Evolutionary conservation across 2,329 filamentous ascomycete species (phyloP).

Genomic region (Diaporthe aspalathi): DNA sequence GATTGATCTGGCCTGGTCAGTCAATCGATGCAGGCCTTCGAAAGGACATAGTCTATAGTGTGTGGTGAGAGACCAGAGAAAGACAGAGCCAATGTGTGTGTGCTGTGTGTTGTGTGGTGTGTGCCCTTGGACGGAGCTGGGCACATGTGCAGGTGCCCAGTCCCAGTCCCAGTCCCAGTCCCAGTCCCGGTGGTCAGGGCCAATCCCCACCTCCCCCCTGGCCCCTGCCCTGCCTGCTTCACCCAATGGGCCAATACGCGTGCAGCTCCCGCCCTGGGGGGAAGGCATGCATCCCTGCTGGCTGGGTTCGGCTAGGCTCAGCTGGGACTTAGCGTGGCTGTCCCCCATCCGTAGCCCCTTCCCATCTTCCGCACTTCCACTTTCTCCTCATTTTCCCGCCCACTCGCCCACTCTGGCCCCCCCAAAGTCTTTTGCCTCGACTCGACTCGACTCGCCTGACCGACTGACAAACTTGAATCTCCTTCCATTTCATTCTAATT

Average conservation of each 20-base stretch:
- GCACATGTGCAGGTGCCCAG: constrained; percentile 9
- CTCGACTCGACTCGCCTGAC: constrained; percentile 24
- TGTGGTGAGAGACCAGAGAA: neutral
- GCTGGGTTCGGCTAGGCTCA: constrained; percentile 22
- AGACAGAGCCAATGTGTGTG: no score
- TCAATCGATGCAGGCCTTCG: constrained; percentile 11
- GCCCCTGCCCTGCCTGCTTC: constrained; percentile 13
- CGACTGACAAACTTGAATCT: constrained; percentile 18
- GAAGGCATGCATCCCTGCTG: constrained; percentile 20
- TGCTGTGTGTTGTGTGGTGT: no score
- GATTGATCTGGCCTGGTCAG: no score
- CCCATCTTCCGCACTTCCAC: constrained; percentile 30
- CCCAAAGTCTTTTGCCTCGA: constrained; percentile 28
- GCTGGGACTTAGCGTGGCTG: constrained; percentile 9
- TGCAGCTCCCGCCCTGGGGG: constrained; percentile 31
- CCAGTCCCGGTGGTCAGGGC: neutral
- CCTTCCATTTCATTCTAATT: constrained; percentile 5
- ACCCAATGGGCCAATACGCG: neutral
- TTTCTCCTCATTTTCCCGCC: constrained; percentile 38
- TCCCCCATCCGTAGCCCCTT: constrained; percentile 31
- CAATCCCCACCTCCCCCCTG: constrained; percentile 6
- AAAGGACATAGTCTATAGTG: no score
- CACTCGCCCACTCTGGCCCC: constrained; percentile 28
- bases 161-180: neutral
- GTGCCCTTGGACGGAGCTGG: constrained; percentile 22